phyloP scores from a whole-genome alignment of 1,284 basidiomycete genomes.

The Schizophyllum amplum region DNA sequence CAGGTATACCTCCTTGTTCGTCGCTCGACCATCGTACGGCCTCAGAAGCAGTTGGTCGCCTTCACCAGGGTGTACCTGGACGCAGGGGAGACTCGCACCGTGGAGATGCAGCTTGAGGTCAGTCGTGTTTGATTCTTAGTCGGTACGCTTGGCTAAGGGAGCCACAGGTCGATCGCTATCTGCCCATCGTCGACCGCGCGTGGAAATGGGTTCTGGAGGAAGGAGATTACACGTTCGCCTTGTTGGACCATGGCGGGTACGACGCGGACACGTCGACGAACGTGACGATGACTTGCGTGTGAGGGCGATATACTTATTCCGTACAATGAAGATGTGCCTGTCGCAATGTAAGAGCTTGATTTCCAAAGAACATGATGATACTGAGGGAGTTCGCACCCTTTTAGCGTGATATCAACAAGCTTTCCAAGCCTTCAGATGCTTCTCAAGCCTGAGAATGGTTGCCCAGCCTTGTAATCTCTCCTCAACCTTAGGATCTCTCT shows the following conservation, averaged over 20 bases:
- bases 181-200: slow-evolving; percentile 18
- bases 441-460: too few relatives aligned
- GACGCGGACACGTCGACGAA: slow-evolving; percentile 14
- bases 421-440: too few relatives aligned
- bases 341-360: too few relatives aligned
- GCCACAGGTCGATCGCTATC: slow-evolving; percentile 14
- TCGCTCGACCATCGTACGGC: slow-evolving; percentile 17
- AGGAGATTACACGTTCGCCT: slow-evolving; percentile 21
- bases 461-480: too few relatives aligned
- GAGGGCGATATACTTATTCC: neutral
- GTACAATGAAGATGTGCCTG: too few relatives aligned
- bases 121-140: too few relatives aligned
- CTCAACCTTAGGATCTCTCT: too few relatives aligned
- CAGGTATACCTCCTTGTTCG: slow-evolving; percentile 22
- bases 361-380: too few relatives aligned
- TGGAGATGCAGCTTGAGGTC: slow-evolving; percentile 19
- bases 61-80: slow-evolving; percentile 21
- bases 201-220: slow-evolving; percentile 21
- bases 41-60: slow-evolving; percentile 21
- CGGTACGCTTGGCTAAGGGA: too few relatives aligned
- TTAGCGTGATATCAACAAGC: too few relatives aligned
- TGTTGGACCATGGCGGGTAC: slow-evolving; percentile 18
- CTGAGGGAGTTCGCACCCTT: too few relatives aligned
- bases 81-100: slow-evolving; percentile 15
- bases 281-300: slow-evolving; percentile 18